Evolutionary conservation across 352 stramenopile species (phyloP).

Genomic region (Phytopythium montanum): DNA sequence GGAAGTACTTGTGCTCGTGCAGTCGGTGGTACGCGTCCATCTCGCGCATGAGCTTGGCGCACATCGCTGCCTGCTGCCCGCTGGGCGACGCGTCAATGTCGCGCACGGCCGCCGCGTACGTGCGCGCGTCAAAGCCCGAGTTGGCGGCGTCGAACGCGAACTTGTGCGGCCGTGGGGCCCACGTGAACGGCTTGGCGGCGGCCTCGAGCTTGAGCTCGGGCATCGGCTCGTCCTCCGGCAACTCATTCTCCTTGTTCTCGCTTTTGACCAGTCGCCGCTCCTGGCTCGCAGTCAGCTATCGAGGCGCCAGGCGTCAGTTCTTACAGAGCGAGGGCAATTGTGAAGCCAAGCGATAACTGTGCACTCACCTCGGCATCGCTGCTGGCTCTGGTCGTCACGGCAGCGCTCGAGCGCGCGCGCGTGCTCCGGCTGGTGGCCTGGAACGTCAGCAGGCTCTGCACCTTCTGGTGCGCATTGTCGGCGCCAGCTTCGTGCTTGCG

Average conservation of each 20-base stretch:
- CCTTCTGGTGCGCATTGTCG: slow-evolving; percentile 39
- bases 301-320: not conserved
- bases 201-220: not conserved
- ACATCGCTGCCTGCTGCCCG: slow-evolving; percentile 23
- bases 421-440: slow-evolving; percentile 24
- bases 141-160: slow-evolving; percentile 54
- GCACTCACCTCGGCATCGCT: not conserved
- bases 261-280: slow-evolving; percentile 2
- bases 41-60: slow-evolving; percentile 56
- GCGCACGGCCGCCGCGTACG: slow-evolving; percentile 40
- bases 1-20: slow-evolving; percentile 74
- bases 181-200: slow-evolving; percentile 14
- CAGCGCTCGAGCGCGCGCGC: slow-evolving; percentile 6
- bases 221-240: slow-evolving; percentile 10
- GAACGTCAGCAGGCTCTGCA: slow-evolving; percentile 74
- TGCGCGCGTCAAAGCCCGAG: slow-evolving; percentile 69
- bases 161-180: slow-evolving; percentile 42
- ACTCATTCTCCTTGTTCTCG: slow-evolving; percentile 20
- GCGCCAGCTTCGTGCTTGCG: slow-evolving; percentile 34
- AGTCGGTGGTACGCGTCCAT: slow-evolving; percentile 62
- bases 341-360: not conserved
- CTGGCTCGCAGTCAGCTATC: slow-evolving; percentile 1
- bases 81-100: slow-evolving; percentile 55
- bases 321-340: not conserved
- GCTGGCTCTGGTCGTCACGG: not conserved